Percentiles rank a stretch among this genome's conserved stretches.
Evolutionary conservation across 2,329 filamentous ascomycete species (phyloP).

Genomic region (Trichoderma oligosporum): DNA sequence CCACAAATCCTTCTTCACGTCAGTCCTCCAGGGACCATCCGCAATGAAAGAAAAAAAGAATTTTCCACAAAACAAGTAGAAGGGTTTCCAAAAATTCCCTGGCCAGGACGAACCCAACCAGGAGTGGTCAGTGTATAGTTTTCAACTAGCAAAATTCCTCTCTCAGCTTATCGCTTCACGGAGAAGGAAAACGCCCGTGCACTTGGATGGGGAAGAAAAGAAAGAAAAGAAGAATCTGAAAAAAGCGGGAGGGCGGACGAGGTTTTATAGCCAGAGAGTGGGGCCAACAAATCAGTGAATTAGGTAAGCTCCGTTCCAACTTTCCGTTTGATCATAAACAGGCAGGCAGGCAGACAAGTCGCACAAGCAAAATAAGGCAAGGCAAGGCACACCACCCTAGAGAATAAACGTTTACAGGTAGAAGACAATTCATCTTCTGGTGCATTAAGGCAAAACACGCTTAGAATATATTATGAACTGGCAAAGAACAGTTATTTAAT

Average conservation of each 20-base stretch:
- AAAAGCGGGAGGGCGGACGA: conserved; percentile 22
- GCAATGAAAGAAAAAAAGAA: conserved; percentile 41
- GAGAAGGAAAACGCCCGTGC: conserved; percentile 63
- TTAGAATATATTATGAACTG: too few species aligned
- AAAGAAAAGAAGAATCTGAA: conserved; percentile 36
- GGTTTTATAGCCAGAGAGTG: conserved; percentile 32
- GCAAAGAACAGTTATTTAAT: too few species aligned
- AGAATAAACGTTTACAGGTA: too few species aligned
- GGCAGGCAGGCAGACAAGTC: too few species aligned
- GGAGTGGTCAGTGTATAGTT: conserved; percentile 73
- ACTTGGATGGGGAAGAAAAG: conserved; percentile 52
- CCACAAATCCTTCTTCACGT: conserved; percentile 38
- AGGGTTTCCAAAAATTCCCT: conserved; percentile 67
- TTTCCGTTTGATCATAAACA: background rate
- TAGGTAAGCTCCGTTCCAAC: background rate
- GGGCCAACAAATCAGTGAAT: background rate
- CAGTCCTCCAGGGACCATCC: conserved; percentile 31
- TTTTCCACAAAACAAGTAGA: conserved; percentile 26
- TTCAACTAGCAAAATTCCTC: conserved; percentile 88
- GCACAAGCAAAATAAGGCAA: too few species aligned
- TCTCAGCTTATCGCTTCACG: conserved; percentile 65
- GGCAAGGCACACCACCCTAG: too few species aligned
- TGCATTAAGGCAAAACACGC: too few species aligned
- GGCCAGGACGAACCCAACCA: conserved; percentile 60
- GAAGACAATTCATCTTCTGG: too few species aligned